Evolutionary conservation across 2,329 filamentous ascomycete genomes (phyloP), one percentile per base, ranked within the genome.

Genomic region (Emmonsiellopsis sp.): DNA sequence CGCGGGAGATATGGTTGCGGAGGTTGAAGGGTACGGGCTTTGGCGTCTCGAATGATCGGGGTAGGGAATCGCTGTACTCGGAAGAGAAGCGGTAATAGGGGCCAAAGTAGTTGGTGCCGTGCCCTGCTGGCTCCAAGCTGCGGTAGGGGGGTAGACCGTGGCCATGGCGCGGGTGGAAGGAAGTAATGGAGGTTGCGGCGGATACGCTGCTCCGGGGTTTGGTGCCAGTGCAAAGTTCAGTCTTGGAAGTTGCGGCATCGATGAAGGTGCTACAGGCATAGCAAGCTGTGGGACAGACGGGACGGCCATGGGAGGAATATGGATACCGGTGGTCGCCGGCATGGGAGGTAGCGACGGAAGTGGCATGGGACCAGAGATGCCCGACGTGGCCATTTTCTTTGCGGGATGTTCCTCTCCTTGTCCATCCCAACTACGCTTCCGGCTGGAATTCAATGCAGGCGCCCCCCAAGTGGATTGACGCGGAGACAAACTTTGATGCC

Each of bases 181-280:
- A 7, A 51, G 52, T 13, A 56, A 31, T 31, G 40, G 53, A 21
- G 54, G 42, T 39, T 55, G 55, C n/a, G 42, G 42, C 7, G 49
- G 21, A 21, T 17, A 36, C n/a, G 43, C 27, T 6, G 49, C 74
- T 44, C 70, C 61, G 63, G 54, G 49, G 52, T 63, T 73, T 2
- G 82, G 82, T 52, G 85, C 79, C 43, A 87, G 73, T 7, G 83
- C 81, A n/a, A 91, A 77, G 56, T 85, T 86, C 27, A 87, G 87
- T 3, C 86, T 78, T 13, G 86, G 83, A 11, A 90, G 74, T 42
- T 86, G 80, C 39, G 78, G 74, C 42, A 72, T 65, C 48, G 73
- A 65, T 6, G 59, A 57, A 4, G 59, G 36, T 27, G 57, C 65
- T 43, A 68, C 55, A 51, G 71, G 61, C 50, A 70, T 62, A 63